These are phyloP conservation scores for Albizia julibrissin DNA, from an alignment of 306 rosid genomes.

Conservation along the genomic window DNA sequence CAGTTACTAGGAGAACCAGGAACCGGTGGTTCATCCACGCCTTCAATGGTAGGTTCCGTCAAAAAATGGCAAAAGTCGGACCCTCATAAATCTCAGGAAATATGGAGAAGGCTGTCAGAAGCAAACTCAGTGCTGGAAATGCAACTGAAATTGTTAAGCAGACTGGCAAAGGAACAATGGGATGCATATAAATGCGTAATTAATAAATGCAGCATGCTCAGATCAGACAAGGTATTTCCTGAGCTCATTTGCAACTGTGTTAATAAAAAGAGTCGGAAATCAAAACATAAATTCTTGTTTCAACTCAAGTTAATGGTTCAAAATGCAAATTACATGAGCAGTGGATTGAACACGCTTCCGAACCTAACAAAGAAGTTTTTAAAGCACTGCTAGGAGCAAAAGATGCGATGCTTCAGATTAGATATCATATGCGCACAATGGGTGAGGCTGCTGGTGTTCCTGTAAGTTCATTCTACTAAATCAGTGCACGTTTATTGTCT, in stretches of 20 bases:
- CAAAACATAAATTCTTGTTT: constrained; percentile 9
- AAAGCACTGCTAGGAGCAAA: constrained; percentile 78
- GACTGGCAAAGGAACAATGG: constrained; percentile 80
- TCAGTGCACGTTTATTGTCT: constrained; percentile 24
- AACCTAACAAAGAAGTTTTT: constrained; percentile 56
- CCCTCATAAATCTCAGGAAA: constrained; percentile 67
- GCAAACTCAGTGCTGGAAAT: constrained; percentile 76
- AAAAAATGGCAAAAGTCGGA: constrained; percentile 94
- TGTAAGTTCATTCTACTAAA: constrained; percentile 52
- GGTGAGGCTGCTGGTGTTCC: constrained; percentile 98
- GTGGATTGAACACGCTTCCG: constrained; percentile 85
- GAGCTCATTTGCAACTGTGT: constrained; percentile 26
- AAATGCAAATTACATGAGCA: constrained; percentile 43
- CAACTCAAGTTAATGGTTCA: constrained; percentile 26
- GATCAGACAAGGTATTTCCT: constrained; percentile 69
- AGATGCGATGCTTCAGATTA: constrained; percentile 81
- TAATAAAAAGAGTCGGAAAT: constrained; percentile 23
- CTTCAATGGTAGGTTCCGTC: constrained; percentile 97
- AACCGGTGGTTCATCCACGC: constrained; percentile 93
- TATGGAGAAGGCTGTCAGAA: constrained; percentile 87
- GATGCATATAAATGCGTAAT: constrained; percentile 70
- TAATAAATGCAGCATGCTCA: constrained; percentile 65
- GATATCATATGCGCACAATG: constrained; percentile 79
- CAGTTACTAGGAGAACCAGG: constrained; percentile 99
- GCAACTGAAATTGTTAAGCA: constrained; percentile 61